phyloP scores from a whole-genome alignment of 2,329 filamentous ascomycete species.

The Penicillium sp. region DNA sequence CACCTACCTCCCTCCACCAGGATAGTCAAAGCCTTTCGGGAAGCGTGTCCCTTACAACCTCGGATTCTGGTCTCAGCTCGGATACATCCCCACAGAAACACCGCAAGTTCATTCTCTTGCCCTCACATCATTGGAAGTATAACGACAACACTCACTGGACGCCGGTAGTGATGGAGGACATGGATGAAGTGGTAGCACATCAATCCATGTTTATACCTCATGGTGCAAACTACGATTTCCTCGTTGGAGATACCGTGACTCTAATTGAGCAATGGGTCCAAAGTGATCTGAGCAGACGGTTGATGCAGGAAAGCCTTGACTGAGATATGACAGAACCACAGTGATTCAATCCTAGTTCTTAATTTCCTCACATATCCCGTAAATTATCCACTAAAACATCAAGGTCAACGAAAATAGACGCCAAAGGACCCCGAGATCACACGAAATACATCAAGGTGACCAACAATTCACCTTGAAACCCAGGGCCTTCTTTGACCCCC shows the following conservation, averaged over 20 bases:
- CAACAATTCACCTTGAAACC: not conserved
- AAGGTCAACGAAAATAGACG: not conserved
- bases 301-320: conserved; percentile 17
- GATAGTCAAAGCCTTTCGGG: conserved; percentile 6
- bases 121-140: conserved; percentile 52
- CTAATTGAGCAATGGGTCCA: conserved; percentile 64
- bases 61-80: conserved; percentile 8
- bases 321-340: not conserved
- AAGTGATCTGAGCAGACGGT: conserved; percentile 16
- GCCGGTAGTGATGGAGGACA: conserved; percentile 71
- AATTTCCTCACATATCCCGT: not conserved
- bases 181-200: conserved; percentile 82
- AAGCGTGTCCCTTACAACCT: conserved; percentile 6
- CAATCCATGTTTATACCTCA: conserved; percentile 70
- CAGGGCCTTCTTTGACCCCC: not conserved
- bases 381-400: not conserved
- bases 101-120: conserved; percentile 75
- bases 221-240: conserved; percentile 65
- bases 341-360: not conserved
- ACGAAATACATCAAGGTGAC: not conserved
- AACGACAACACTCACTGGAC: conserved; percentile 69
- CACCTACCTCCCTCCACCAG: conserved; percentile 1
- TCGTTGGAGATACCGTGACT: conserved; percentile 70
- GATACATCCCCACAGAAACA: conserved; percentile 46
- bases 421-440: not conserved